phyloP scores from a whole-genome alignment of 768 basidiomycete species.

The Leccinum boreale region DNA sequence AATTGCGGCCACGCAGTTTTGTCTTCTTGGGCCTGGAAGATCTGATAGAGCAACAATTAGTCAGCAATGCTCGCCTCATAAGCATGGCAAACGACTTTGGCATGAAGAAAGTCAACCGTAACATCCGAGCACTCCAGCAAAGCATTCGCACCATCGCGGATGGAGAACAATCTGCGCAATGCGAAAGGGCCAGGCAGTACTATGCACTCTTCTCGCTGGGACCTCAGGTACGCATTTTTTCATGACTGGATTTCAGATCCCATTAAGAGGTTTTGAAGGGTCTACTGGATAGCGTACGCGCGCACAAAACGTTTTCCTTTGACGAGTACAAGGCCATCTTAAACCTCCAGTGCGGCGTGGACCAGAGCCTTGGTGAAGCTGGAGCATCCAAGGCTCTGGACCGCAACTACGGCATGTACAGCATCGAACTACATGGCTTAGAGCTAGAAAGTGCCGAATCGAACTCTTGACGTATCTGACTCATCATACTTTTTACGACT shows the following conservation, averaged over 20 bases:
- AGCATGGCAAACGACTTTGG: conserved; percentile 70
- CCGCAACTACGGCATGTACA: conserved; percentile 79
- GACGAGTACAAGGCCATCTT: conserved; percentile 94
- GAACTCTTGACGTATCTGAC: conserved; percentile 21
- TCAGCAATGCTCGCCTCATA: conserved; percentile 70
- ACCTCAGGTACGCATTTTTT: conserved; percentile 57
- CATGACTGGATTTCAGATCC: neutral
- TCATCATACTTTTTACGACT: conserved; percentile 10
- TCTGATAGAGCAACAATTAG: conserved; percentile 80
- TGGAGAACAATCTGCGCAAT: conserved; percentile 58
- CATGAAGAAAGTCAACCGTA: conserved; percentile 81
- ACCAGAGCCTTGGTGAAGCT: conserved; percentile 52
- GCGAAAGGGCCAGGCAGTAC: conserved; percentile 74
- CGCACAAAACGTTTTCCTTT: conserved; percentile 68
- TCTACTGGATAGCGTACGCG: conserved; percentile 70
- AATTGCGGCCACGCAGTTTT: conserved; percentile 50
- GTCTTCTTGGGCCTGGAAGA: conserved; percentile 82
- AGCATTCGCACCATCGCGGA: conserved; percentile 75
- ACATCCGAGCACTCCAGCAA: conserved; percentile 90
- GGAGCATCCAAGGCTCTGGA: conserved; percentile 53
- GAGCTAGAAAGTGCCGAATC: conserved; percentile 53
- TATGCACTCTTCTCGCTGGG: conserved; percentile 74
- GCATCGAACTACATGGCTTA: conserved; percentile 85
- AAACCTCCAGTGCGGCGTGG: conserved; percentile 83
- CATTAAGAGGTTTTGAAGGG: conserved; percentile 43